phyloP scores from a whole-genome alignment of 805 yeast species.

The Candida silvatica region DNA sequence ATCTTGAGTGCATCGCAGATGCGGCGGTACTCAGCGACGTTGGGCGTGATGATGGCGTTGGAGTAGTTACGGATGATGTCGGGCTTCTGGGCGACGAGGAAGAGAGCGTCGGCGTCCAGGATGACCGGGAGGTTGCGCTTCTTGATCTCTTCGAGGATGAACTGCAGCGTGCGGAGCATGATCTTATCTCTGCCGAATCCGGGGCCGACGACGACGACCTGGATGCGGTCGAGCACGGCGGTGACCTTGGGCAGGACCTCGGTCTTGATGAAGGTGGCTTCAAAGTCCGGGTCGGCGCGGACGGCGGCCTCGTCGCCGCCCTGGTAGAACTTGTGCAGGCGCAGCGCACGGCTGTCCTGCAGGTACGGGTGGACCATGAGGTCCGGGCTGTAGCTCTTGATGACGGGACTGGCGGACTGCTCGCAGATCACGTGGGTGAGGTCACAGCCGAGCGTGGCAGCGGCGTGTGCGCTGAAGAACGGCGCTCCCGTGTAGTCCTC shows the following conservation, averaged over 20 bases:
- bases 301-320: background rate
- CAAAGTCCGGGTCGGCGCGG: slow-evolving; percentile 5
- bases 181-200: slow-evolving; percentile 80
- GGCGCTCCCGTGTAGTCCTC: slow-evolving; percentile 98
- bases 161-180: slow-evolving; percentile 54
- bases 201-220: slow-evolving; percentile 84
- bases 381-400: slow-evolving; percentile 85
- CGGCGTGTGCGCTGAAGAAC: slow-evolving; percentile 77
- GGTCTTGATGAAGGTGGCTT: slow-evolving; percentile 26
- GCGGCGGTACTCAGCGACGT: slow-evolving; percentile 75
- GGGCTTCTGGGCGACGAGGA: slow-evolving; percentile 50
- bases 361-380: slow-evolving; percentile 94
- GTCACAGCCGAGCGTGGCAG: slow-evolving; percentile 82
- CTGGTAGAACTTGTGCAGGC: slow-evolving; percentile 10
- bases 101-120: slow-evolving; percentile 87
- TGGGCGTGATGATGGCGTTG: slow-evolving; percentile 78
- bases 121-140: slow-evolving; percentile 59
- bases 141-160: slow-evolving; percentile 49
- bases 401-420: slow-evolving; percentile 62
- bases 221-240: slow-evolving; percentile 53
- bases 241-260: slow-evolving; percentile 49
- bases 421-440: slow-evolving; percentile 89
- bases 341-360: slow-evolving; percentile 32
- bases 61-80: slow-evolving; percentile 35
- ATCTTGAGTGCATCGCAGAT: slow-evolving; percentile 43